Percentiles rank a stretch among this genome's conserved stretches.
These are phyloP conservation scores for Globisporangium parvum DNA, from an alignment of 352 stramenopile genomes.

Conservation along the genomic window DNA sequence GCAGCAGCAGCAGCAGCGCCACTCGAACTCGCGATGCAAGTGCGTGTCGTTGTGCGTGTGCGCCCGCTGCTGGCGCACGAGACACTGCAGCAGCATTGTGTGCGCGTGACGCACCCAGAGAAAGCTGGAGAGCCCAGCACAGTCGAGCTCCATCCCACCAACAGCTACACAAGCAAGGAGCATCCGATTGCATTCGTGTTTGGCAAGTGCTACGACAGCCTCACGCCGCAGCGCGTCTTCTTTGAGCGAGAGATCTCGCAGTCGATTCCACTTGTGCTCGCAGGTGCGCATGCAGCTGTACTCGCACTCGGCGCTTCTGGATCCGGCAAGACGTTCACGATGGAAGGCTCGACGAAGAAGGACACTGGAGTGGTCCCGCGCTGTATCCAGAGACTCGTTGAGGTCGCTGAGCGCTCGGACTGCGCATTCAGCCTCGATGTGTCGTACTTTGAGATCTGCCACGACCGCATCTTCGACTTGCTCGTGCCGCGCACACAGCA, in stretches of 20 bases:
- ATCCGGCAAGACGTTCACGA: conserved; percentile 62
- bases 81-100: too few relatives aligned
- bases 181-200: conserved; percentile 20
- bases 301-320: conserved; percentile 59
- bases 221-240: conserved; percentile 25
- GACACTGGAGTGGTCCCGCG: conserved; percentile 46
- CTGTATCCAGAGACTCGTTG: conserved; percentile 38
- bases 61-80: too few relatives aligned
- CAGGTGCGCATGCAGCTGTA: conserved; percentile 43
- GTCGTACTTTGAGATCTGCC: conserved; percentile 87
- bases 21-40: too few relatives aligned
- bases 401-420: conserved; percentile 19
- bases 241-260: conserved; percentile 38
- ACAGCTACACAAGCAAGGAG: neutral
- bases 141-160: neutral
- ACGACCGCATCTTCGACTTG: conserved; percentile 59
- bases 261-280: conserved; percentile 24
- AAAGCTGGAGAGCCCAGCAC: too few relatives aligned
- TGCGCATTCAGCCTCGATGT: conserved; percentile 26
- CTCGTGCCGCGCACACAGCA: neutral
- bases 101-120: too few relatives aligned
- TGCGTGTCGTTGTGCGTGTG: too few relatives aligned
- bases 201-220: conserved; percentile 38
- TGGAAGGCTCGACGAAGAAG: conserved; percentile 46
- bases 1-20: too few relatives aligned